phyloP scores from a whole-genome alignment of 108 stramenopile genomes.

The Nitzschia sp. region DNA sequence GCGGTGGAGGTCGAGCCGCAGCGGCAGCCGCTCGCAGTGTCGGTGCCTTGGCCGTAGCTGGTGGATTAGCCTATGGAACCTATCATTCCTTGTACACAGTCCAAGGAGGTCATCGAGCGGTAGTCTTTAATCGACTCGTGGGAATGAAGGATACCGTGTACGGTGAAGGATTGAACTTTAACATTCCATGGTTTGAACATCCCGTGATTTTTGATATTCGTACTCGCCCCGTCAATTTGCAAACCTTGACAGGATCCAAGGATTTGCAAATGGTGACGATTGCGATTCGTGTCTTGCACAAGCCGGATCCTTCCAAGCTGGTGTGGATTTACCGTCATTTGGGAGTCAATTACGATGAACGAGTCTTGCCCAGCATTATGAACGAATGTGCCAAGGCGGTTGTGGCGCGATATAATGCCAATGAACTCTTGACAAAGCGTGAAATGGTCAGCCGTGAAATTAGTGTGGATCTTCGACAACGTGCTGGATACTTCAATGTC shows the following conservation, averaged over 20 bases:
- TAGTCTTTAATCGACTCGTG: conserved; percentile 93
- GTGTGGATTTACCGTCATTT: conserved; percentile 95
- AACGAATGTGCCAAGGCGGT: conserved; percentile 99
- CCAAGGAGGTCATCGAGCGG: conserved; percentile 97
- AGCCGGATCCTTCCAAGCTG: conserved; percentile 86
- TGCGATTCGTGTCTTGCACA: conserved; percentile 97
- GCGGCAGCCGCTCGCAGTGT: conserved; percentile 76
- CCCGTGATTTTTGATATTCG: conserved; percentile 96
- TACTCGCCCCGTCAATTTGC: conserved; percentile 93
- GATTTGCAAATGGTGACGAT: conserved; percentile 99
- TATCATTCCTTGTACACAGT: conserved; percentile 94
- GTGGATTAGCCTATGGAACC: conserved; percentile 88
- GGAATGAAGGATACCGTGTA: conserved; percentile 91
- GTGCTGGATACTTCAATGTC: conserved; percentile 88
- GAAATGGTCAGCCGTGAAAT: conserved; percentile 90
- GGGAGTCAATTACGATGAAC: conserved; percentile 97
- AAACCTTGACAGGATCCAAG: conserved; percentile 95
- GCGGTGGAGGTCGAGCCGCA: conserved; percentile 70
- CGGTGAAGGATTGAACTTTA: conserved; percentile 97
- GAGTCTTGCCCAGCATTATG: conserved; percentile 97
- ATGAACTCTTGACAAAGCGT: conserved; percentile 99
- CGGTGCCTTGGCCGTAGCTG: conserved; percentile 70
- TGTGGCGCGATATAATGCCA: conserved; percentile 98
- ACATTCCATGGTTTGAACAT: conserved; percentile 98
- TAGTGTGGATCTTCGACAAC: conserved; percentile 72